Evolutionary conservation across 164 flowering plant species (phyloP), one percentile per base, ranked within the genome.

Genomic region (Akebia trifoliata): DNA sequence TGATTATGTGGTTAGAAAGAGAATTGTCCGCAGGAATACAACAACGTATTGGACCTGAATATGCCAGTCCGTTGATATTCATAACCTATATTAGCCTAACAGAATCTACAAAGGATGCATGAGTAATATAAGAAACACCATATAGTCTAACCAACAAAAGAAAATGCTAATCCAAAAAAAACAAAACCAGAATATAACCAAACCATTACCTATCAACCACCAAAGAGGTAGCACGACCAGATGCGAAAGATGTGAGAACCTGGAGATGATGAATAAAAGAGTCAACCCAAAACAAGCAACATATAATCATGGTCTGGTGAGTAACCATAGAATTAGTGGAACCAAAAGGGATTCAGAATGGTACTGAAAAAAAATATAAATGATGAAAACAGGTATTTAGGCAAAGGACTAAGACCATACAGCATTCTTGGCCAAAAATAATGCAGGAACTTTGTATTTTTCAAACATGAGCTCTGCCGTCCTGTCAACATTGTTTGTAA

Each of bases 171-270:
- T 31, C 15, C 6, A 29, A 8, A 31, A 57, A 15, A 56, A 39
- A 32, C 22, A 28, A 21, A 48, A 59, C 17, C 15, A 49, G 11
- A 56, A 11, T 30, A 25, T 20, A 57, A 32, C 42, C 47, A 53
- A n/a, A 25, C 20, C 32, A 69, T 30, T 76, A 91, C 96, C 98
- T 56, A 68, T 93, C 99, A 65, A 93, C 95, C 67, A 93, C 99
- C 49, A 93, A 73, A 34, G 99, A 76, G 25, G 99, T 93, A 36
- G 99, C 92, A 65, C 96, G 94, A 25, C 99, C 99, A 52, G 97
- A 86, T 45, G 99, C 99, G 79, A 93, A 93, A 58, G 97, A 84
- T 50, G 97, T 90, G 39, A 93, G 87, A 62, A 93, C 99, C 99
- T 90, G 74, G 56, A 15, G 45, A 14, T 37, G 5, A 39, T 42